These are phyloP conservation scores for Kernera saxatilis DNA, from an alignment of 345 rosid genomes.

Conservation along the genomic window DNA sequence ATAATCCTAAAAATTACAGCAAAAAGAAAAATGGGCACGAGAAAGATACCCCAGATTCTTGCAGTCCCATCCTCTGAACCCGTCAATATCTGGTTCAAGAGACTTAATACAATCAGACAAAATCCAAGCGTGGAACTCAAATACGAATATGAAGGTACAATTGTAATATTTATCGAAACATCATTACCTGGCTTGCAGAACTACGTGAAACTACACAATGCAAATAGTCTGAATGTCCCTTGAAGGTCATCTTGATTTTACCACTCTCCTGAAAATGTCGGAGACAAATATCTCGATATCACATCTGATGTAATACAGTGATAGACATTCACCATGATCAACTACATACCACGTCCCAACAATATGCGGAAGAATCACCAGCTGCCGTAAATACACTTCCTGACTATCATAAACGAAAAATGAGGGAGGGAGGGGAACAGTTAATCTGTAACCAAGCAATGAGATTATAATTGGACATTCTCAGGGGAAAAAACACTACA, in stretches of 20 bases:
- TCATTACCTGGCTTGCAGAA: constrained; percentile 68
- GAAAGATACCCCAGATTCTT: constrained; percentile 79
- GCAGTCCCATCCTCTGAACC: constrained; percentile 99
- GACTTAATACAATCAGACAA: constrained; percentile 2
- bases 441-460: neutral
- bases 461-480: neutral
- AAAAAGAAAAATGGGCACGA: neutral
- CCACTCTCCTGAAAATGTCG: constrained; percentile 66
- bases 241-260: constrained; percentile 68
- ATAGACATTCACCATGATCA: constrained; percentile 26
- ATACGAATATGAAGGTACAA: neutral
- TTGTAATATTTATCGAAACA: neutral
- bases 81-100: constrained; percentile 62
- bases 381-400: constrained; percentile 81
- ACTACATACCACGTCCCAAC: constrained; percentile 95
- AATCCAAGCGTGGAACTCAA: neutral
- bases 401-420: constrained; percentile 38
- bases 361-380: constrained; percentile 92
- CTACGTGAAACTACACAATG: constrained; percentile 69
- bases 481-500: neutral
- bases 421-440: neutral
- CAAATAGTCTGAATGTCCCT: constrained; percentile 87
- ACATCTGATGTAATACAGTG: neutral
- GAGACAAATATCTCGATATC: neutral
- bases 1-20: neutral